Base-by-base conservation (phyloP, 2,329 filamentous ascomycete species). In the Cytospora piceicola region DNA sequence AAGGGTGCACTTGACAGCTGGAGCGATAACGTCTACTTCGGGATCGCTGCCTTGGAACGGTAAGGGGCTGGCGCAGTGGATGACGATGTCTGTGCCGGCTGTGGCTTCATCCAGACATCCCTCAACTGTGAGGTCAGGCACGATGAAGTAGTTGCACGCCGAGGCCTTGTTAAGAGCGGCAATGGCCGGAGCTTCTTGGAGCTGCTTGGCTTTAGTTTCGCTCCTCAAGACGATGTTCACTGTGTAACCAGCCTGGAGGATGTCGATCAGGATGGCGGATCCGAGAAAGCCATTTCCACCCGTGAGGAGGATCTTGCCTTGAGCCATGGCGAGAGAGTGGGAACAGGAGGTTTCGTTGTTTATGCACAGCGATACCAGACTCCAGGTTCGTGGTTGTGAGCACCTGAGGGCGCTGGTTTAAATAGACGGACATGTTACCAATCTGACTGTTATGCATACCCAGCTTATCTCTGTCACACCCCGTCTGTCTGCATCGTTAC, bases 281-380 rank as follows among this genome's bases (percentile, higher is more conserved):
- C 68, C 72, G 2, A 73, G 65, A 29, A 67, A 73, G 62, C 71
- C 72, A 24, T 69, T 69, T 27, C 69, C 72, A 14, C 71, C 71
- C 14, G 72, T 73, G 39, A 73, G 68, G 46, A 72, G 68, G 39
- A 69, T 65, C 39, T 65, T 65, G 34, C 62, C 62, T n/a, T 55
- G 53, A 34, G 58, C 58, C 62, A 65, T 64, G 17, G 20, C 52
- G 30, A 49, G 22, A n/a, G 3, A 29, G 29, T 27, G 17, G 20
- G 24, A n/a, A 53, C 20, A 24, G 46, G 52, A 29, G n/a, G 17
- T 9, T 46, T 42, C 20, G 51, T 39, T 8, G 4, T 27, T n/a
- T 1, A 39, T 39, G 12, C 8, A 34, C 32, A 34, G 12, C 1
- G 14, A 39, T 3, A 39, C 36, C 4, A 39, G 6, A 2, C 36